Percentiles rank a stretch among this genome's conserved stretches.
phyloP scores from a whole-genome alignment of 805 yeast genomes.

The Wickerhamiella dianesei region DNA sequence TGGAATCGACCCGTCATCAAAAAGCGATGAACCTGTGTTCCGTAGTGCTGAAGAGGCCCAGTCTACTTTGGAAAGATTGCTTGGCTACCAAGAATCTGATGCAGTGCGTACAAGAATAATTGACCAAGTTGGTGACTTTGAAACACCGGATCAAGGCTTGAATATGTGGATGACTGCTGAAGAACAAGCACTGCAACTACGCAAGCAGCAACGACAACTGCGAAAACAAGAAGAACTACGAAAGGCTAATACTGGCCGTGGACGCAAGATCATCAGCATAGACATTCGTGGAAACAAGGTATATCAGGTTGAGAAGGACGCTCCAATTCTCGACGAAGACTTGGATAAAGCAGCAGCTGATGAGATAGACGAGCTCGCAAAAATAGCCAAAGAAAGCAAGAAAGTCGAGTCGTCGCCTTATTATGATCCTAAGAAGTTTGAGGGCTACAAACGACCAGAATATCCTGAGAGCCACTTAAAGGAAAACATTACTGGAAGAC shows the following conservation, averaged over 20 bases:
- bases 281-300: slow-evolving; percentile 73
- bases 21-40: slow-evolving; percentile 1
- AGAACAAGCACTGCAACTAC: slow-evolving; percentile 77
- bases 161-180: slow-evolving; percentile 72
- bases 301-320: slow-evolving; percentile 38
- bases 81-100: slow-evolving; percentile 72
- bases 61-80: slow-evolving; percentile 53
- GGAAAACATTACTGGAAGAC: no score
- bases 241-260: slow-evolving; percentile 52
- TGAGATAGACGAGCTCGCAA: neutral
- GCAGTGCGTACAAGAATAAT: slow-evolving; percentile 85
- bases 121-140: slow-evolving; percentile 85
- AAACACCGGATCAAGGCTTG: slow-evolving; percentile 39
- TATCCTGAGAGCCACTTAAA: neutral
- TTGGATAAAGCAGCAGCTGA: neutral
- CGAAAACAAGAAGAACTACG: slow-evolving; percentile 46
- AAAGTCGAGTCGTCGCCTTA: neutral
- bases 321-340: slow-evolving; percentile 11
- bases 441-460: neutral
- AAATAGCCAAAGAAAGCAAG: neutral
- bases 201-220: slow-evolving; percentile 66
- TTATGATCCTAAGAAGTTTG: slow-evolving; percentile 1
- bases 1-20: slow-evolving; percentile 20
- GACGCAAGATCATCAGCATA: slow-evolving; percentile 62
- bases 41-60: slow-evolving; percentile 40